Percentiles rank a stretch among this genome's conserved stretches.
phyloP scores from a whole-genome alignment of 2,329 filamentous ascomycete species.

The Rhexocercosporidium sp. region DNA sequence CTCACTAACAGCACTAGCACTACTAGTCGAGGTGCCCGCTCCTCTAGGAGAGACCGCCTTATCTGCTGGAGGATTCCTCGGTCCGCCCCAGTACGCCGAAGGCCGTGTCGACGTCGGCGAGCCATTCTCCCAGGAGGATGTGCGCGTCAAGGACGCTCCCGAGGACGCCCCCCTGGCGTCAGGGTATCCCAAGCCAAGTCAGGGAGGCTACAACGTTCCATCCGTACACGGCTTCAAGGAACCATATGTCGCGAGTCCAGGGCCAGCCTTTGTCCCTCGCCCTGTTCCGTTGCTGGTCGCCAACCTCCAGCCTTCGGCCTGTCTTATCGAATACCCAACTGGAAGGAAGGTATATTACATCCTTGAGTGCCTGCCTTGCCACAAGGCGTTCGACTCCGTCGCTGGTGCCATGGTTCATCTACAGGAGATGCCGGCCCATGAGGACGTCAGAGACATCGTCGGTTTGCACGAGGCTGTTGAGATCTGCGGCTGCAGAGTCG shows the following conservation, averaged over 20 bases:
- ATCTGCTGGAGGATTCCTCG: neutral
- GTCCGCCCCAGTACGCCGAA: neutral
- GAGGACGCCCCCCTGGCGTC: neutral
- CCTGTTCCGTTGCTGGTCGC: neutral
- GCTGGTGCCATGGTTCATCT: neutral
- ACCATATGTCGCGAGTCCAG: neutral
- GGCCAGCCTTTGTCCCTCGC: neutral
- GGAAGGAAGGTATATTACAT: neutral
- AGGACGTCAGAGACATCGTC: neutral
- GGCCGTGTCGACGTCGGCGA: neutral
- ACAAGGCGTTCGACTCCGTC: neutral
- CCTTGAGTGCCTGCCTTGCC: neutral
- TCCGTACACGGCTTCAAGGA: neutral
- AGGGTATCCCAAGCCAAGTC: neutral
- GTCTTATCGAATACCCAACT: neutral
- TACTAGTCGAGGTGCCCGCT: neutral
- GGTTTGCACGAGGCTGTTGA: neutral
- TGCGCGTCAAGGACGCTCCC: neutral
- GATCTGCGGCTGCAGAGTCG: neutral
- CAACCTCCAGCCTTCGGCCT: neutral
- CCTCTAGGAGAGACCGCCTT: neutral
- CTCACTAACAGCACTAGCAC: no score
- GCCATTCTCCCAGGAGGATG: neutral
- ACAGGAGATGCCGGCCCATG: neutral
- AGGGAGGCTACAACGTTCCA: neutral